Base-by-base conservation (phyloP, 768 basidiomycete genomes). In the Lentinula sp. region DNA sequence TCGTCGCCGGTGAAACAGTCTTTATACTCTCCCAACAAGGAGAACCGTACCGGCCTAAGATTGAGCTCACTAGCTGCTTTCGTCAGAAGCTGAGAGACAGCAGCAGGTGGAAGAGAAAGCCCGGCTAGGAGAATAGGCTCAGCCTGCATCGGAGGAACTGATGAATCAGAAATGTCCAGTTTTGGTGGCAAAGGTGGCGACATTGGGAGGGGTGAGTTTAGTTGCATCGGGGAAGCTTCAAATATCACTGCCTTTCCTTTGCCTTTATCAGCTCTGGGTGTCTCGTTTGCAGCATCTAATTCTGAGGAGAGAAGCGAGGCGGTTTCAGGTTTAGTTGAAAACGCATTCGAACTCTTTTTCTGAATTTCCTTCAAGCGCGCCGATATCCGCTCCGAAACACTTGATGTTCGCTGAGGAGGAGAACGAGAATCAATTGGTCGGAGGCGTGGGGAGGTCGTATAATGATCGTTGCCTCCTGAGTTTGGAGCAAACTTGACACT, bases 1-100 rank as follows among this genome's bases (percentile, higher is more conserved):
- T 96, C 94, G 45, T 93, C 93, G 32, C 95, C 95, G 15, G 85
- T 86, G 73, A 96, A 95, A 61, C 89, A 88, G 61, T 92, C 88
- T 32, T 86, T 79, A 64, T 94, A 94, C 75, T 93, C 91, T 50
- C 92, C 92, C 10, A 94, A 69, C 13, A 94, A 74, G 1, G 93
- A 87, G 74, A 93, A 84, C 40, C 87, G 85, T 34, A 94, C 79
- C 6, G 88, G 74, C 37, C 86, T 81, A 34, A 93, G 76, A 16
- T 82, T 84, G n/a, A 94, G 75, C 65, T 92, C 88, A 0, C 76
- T 74, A 39, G 86, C 85, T 42, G 94, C 93, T 52, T 86, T 84
- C 2, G 78, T 76, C 32, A 96, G 80, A 13, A 96, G 74, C 51
- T 78, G 81, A 18, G 91, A 89, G 28, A 96, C 70, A 1, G 85